Percentiles rank a stretch among this genome's conserved stretches.
phyloP scores from a whole-genome alignment of 176 grass and related monocot genomes.

The Stipa capillata region DNA sequence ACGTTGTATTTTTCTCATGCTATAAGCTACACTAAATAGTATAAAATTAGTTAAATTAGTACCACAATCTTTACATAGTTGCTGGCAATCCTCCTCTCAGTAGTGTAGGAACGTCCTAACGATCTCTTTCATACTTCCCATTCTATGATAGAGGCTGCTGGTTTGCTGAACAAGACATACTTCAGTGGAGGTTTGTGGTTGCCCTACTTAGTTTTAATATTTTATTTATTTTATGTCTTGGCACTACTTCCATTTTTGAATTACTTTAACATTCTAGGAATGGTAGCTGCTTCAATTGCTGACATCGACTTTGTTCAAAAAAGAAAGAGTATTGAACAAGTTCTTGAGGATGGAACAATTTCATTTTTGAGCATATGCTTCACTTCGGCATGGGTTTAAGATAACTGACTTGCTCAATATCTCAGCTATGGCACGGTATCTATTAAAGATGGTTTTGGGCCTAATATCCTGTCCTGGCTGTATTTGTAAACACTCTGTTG shows the following conservation, averaged over 20 bases:
- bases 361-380: slow-evolving; percentile 88
- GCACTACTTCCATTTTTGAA: slow-evolving; percentile 13
- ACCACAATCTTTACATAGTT: background rate
- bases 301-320: slow-evolving; percentile 79
- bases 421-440: slow-evolving; percentile 61
- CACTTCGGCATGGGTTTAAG: slow-evolving; percentile 83
- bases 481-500: background rate
- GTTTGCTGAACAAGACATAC: slow-evolving; percentile 73
- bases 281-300: slow-evolving; percentile 83
- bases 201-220: background rate
- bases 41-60: background rate
- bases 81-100: background rate
- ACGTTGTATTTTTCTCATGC: background rate
- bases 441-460: background rate
- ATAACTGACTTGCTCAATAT: slow-evolving; percentile 59
- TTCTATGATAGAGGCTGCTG: slow-evolving; percentile 69
- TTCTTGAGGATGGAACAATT: slow-evolving; percentile 86
- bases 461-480: background rate
- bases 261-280: slow-evolving; percentile 49
- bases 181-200: slow-evolving; percentile 81
- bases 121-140: slow-evolving; percentile 19
- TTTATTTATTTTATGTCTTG: background rate
- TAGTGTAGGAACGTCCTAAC: background rate
- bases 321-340: slow-evolving; percentile 72
- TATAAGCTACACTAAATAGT: background rate